phyloP scores from a whole-genome alignment of 345 rosid species.

The Clarkia xantiana region DNA sequence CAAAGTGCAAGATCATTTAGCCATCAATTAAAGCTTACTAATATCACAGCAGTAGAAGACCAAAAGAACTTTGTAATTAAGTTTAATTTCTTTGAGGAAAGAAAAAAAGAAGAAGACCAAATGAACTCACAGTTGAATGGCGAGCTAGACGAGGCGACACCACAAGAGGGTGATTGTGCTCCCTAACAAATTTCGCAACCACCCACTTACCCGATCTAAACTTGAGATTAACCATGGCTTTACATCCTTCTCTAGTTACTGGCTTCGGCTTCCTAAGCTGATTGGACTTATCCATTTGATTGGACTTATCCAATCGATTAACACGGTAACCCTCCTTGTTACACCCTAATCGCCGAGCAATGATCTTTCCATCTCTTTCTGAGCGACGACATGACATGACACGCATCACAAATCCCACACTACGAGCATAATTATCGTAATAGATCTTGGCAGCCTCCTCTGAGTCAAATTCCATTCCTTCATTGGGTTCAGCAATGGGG shows the following conservation, averaged over 20 bases:
- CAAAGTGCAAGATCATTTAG: too few species aligned
- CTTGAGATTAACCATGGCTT: constrained; percentile 85
- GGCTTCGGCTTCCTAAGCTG: constrained; percentile 56
- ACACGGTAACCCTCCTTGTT: constrained; percentile 65
- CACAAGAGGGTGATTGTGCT: constrained; percentile 77
- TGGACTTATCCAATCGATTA: constrained; percentile 11
- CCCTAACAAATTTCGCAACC: constrained; percentile 67
- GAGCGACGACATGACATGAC: constrained; percentile 93
- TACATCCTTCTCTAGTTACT: constrained; percentile 83
- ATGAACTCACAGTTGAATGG: constrained; percentile 47
- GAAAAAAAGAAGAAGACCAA: background rate
- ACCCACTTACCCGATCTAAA: constrained; percentile 69
- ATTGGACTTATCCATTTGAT: constrained; percentile 46
- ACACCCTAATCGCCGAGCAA: constrained; percentile 85
- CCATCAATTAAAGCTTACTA: background rate
- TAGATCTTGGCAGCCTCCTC: constrained; percentile 82
- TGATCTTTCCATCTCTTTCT: constrained; percentile 76
- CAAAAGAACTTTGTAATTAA: background rate
- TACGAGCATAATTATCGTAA: constrained; percentile 72
- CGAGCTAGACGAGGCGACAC: constrained; percentile 70
- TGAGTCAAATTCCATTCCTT: constrained; percentile 77
- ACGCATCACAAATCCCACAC: constrained; percentile 79
- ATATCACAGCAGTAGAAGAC: background rate
- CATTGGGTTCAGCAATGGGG: constrained; percentile 41
- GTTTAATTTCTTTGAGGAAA: background rate